These are phyloP conservation scores for Phytophthora fragariaefolia DNA, from an alignment of 352 stramenopile genomes.

Conservation along the genomic window DNA sequence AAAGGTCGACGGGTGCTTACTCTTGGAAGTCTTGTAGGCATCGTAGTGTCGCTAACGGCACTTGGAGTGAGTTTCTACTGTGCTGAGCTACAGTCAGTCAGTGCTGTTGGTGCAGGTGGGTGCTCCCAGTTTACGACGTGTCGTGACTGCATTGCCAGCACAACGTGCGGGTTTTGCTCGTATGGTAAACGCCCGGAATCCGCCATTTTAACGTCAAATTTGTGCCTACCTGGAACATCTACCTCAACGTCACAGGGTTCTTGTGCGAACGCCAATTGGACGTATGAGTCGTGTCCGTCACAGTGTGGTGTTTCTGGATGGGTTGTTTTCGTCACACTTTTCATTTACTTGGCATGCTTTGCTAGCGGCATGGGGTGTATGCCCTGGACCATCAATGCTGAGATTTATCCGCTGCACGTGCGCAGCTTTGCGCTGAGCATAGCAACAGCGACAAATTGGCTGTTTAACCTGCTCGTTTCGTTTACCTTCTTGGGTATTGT, in stretches of 20 bases:
- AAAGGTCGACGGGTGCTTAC: constrained; percentile 35
- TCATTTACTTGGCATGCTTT: constrained; percentile 83
- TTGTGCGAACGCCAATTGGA: constrained; percentile 45
- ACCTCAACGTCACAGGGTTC: constrained; percentile 19
- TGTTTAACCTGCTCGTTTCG: constrained; percentile 93
- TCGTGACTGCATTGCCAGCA: constrained; percentile 73
- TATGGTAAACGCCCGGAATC: constrained; percentile 13
- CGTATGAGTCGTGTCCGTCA: constrained; percentile 55
- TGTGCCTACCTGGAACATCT: constrained; percentile 40
- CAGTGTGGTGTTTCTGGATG: constrained; percentile 49
- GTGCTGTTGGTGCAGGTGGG: constrained; percentile 28
- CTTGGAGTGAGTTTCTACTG: constrained; percentile 41
- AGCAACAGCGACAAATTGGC: constrained; percentile 93
- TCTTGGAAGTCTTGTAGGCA: constrained; percentile 34
- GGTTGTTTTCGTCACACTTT: constrained; percentile 69
- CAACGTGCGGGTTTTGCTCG: constrained; percentile 52
- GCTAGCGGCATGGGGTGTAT: constrained; percentile 88
- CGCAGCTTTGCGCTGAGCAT: constrained; percentile 90
- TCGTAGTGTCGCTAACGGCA: constrained; percentile 30
- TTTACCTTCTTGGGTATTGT: constrained; percentile 94
- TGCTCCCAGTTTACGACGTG: constrained; percentile 61
- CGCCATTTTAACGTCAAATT: constrained; percentile 12
- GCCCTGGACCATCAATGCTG: constrained; percentile 96
- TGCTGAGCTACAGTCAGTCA: constrained; percentile 31
- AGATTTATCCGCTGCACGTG: constrained; percentile 94